phyloP scores from a whole-genome alignment of 106 monocot species.

The Xerophyta viscosa region DNA sequence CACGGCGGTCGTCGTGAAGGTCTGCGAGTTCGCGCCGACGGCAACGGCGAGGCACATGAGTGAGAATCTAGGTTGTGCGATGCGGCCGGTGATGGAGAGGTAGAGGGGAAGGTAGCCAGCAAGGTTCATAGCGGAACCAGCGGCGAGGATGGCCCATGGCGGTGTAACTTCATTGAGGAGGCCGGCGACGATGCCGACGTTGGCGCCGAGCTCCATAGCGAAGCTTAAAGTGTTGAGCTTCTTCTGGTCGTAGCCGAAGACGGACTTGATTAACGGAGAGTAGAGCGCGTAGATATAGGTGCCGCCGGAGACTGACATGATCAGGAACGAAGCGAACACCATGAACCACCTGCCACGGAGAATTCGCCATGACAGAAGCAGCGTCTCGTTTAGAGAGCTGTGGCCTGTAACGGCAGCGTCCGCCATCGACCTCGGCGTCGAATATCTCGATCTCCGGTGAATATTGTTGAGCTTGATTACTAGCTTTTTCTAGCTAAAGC shows the following conservation, averaged over 20 bases:
- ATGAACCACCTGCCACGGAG: conserved; percentile 1
- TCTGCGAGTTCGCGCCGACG: conserved; percentile 39
- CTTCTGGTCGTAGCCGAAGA: neutral
- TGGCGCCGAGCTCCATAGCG: conserved; percentile 48
- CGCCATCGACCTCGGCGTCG: too few species aligned
- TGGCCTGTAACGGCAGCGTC: too few species aligned
- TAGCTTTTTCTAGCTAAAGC: too few species aligned
- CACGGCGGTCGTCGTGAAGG: conserved; percentile 39
- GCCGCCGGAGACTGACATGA: neutral
- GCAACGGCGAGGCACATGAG: conserved; percentile 45
- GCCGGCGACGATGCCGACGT: conserved; percentile 43
- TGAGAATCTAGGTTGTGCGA: conserved; percentile 24
- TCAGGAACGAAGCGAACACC: conserved; percentile 1
- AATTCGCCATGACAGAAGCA: neutral
- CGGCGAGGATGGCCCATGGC: conserved; percentile 23
- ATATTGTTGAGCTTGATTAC: too few species aligned
- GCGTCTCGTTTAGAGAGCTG: too few species aligned
- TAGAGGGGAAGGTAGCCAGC: conserved; percentile 40
- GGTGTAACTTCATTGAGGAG: conserved; percentile 42
- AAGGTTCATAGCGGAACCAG: conserved; percentile 41
- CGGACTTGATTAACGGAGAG: neutral
- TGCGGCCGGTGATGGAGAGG: conserved; percentile 29
- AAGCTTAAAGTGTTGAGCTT: conserved; percentile 16
- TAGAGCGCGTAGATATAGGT: neutral
- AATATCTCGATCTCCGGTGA: too few species aligned